Evolutionary conservation across 805 yeast species (phyloP), one percentile per base, ranked within the genome.

Genomic region (Metschnikowia rubicola): DNA sequence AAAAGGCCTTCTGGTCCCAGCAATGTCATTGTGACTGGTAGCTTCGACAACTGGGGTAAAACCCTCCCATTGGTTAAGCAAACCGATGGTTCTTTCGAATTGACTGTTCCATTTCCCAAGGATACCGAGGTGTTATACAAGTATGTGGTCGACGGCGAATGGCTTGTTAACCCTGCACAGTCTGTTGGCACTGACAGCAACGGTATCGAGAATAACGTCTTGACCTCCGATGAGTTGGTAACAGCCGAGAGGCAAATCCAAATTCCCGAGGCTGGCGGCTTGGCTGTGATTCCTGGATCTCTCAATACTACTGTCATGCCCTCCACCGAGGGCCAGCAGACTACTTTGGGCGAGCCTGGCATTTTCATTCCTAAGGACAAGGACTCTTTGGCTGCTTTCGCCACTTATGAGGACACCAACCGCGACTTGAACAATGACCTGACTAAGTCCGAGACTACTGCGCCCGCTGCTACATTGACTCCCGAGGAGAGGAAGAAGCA

Each of bases 341-440:
- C 69, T 48, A 63, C 75, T 8, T 57, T 76, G 46, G 86, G 88
- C 41, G 91, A 86, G 59, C 89, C 94, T 29, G 96, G 96, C 39
- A 75, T 86, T 50, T 77, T 71, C 34, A 63, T 86, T 55, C 92
- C 92, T 40, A 58, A 69, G 36, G 77, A 86, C 60, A 76, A 88
- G 15, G 77, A 75, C 37, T 75, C 80, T n/a, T 79, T 88, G 57
- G 71, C 78, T 49, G 96, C 82, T 41, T 85, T 89, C 60, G 65
- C 68, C 39, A 77, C 81, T 55, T 74, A 82, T 21, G 70, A 78
- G 50, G 74, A 77, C 44, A 85, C 65, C 11, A 73, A 69, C 54
- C 65, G 66, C 63, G 73, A 78, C 43, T 73, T 86, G 55, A 85
- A 85, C 56, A 79, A 59, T 42, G 21, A 42, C 13, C 6, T 30